phyloP scores from a whole-genome alignment of 805 yeast genomes.

The Sporopachydermia lactativora region DNA sequence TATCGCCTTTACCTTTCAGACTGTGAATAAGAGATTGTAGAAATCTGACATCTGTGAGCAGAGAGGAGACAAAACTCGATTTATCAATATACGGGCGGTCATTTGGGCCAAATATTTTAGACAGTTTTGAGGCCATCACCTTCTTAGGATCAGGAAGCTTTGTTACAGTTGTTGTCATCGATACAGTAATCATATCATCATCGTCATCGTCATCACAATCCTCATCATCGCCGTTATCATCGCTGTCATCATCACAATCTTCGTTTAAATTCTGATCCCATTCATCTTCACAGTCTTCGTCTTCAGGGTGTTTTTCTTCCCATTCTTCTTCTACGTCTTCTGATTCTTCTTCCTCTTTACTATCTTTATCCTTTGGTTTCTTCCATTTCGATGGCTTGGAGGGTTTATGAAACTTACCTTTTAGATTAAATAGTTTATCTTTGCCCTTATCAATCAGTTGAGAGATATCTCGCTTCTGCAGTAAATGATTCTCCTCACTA shows the following conservation, averaged over 20 bases:
- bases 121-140: neutral
- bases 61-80: neutral
- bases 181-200: neutral
- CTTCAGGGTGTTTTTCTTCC: neutral
- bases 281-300: neutral
- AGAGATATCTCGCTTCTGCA: no score
- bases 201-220: neutral
- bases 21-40: neutral
- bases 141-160: neutral
- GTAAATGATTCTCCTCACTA: no score
- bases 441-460: no score
- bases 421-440: no score
- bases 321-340: neutral
- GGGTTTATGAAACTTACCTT: no score
- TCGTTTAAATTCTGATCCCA: neutral
- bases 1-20: neutral
- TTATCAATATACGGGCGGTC: conserved; percentile 1
- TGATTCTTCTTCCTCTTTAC: neutral
- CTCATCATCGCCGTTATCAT: neutral
- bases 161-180: neutral
- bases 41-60: neutral
- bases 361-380: neutral
- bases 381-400: neutral
- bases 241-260: neutral
- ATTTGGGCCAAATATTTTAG: neutral